Evolutionary conservation across 2,329 filamentous ascomycete genomes (phyloP), one percentile per base, ranked within the genome.

Genomic region (Verticillium alfalfae): DNA sequence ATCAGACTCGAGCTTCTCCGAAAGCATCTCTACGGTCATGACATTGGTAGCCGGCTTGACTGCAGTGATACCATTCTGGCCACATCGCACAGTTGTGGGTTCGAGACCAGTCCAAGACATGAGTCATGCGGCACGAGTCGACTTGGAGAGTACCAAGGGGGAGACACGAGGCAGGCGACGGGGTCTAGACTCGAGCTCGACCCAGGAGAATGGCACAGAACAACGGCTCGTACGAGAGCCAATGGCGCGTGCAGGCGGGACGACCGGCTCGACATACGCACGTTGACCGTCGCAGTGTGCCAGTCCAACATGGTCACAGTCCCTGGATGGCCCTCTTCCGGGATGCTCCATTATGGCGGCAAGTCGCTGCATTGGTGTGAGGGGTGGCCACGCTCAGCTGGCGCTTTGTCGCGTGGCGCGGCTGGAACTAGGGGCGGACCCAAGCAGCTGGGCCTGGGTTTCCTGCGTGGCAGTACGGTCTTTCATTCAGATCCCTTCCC

Each of bases 141-240:
- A 52, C n/a, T 18, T 22, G 22, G 8, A 52, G 12, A 18, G 45
- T 18, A 52, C n/a, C 22, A 22, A 52, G 45, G 22, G 18, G n/a
- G 26, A 52, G 45, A 52, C 18, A 52, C n/a, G 9, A 52, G 10
- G 45, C 45, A 18, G 18, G 45, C 39, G n/a, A 22, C 18, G n/a
- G 39, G 45, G 45, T 52, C 45, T 39, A 36, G 41, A 34, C 22
- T 34, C 34, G 6, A n/a, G 8, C 22, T 62, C n/a, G 39, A 34
- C 34, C 18, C n/a, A 55, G 13, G 39, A 22, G 37, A 26, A 26
- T 52, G 45, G 45, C 26, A 31, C 37, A 37, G 57, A 36, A 31
- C 16, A 56, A 60, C 59, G 59, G 59, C 54, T 60, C 59, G 59
- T 60, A 60, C 59, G 54, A 49, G 52, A 18, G 49, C 59, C 59